Conservation (phyloP, 2,329 filamentous ascomycete genomes). For the Tetracladium maxilliforme region DNA sequence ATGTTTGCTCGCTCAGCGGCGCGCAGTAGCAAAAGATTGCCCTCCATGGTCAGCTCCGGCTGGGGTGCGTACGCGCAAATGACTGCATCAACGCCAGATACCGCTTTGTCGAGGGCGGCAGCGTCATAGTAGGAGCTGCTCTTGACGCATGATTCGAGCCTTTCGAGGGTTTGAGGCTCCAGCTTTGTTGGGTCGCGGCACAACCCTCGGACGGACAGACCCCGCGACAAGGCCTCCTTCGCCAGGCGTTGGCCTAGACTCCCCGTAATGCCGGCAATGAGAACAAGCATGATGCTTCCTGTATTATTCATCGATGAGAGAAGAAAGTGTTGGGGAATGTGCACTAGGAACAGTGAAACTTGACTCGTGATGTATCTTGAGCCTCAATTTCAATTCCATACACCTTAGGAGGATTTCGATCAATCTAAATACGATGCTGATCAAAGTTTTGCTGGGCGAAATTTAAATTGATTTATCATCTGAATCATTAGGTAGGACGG, state of each 20-base stretch:
- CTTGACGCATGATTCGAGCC: constrained; percentile 14
- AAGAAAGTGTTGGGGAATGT: too few relatives aligned
- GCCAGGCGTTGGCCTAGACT: constrained; percentile 16
- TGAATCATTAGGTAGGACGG: too few relatives aligned
- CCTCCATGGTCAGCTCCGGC: constrained; percentile 15
- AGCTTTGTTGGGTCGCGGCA: constrained; percentile 15
- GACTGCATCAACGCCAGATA: constrained; percentile 18
- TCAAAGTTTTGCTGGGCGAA: too few relatives aligned
- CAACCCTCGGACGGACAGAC: constrained; percentile 18
- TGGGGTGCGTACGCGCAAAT: constrained; percentile 14
- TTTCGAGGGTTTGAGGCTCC: constrained; percentile 3
- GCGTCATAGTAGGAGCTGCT: constrained; percentile 13
- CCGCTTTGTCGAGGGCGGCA: constrained; percentile 15
- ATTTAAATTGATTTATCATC: too few relatives aligned
- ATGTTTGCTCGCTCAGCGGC: constrained; percentile 19
- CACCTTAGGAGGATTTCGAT: too few relatives aligned
- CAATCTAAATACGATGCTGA: too few relatives aligned
- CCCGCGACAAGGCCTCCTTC: constrained; percentile 9
- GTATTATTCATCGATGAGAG: too few relatives aligned
- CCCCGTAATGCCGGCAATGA: constrained; percentile 20
- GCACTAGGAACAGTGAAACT: too few relatives aligned
- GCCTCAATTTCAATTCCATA: too few relatives aligned
- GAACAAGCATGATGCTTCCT: constrained; percentile 19
- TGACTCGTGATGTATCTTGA: too few relatives aligned
- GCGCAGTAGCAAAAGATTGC: constrained; percentile 17